These are phyloP conservation scores for Daldinia caldariorum DNA, from an alignment of 495 filamentous ascomycete species.

Conservation along the genomic window DNA sequence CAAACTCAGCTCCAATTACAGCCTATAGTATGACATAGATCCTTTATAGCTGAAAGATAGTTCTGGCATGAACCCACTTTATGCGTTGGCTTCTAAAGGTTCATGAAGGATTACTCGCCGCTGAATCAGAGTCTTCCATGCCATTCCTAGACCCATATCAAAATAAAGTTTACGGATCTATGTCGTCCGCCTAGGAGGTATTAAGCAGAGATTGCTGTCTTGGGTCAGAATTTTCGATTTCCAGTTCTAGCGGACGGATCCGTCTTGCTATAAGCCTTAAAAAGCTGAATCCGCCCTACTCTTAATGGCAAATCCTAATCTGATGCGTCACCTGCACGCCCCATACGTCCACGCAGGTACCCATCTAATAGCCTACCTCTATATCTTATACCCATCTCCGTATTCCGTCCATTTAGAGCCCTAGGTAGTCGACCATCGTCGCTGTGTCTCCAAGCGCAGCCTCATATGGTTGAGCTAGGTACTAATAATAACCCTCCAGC, in stretches of 20 bases:
- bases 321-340: slow-evolving; percentile 3
- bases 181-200: slow-evolving; percentile 8
- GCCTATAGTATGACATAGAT: slow-evolving; percentile 28
- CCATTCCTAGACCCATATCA: background rate
- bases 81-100: background rate
- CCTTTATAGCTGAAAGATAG: slow-evolving; percentile 31
- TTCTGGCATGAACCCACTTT: slow-evolving; percentile 8
- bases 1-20: slow-evolving; percentile 14
- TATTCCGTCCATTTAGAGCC: background rate
- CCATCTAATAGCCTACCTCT: background rate
- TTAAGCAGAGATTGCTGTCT: slow-evolving; percentile 1
- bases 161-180: slow-evolving; percentile 1
- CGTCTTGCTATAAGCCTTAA: background rate
- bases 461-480: background rate
- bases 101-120: background rate
- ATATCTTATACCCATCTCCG: slow-evolving; percentile 1
- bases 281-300: slow-evolving; percentile 8
- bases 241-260: slow-evolving; percentile 10
- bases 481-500: slow-evolving; percentile 12
- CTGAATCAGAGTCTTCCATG: background rate
- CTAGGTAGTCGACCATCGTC: background rate
- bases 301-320: background rate
- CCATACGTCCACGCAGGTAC: slow-evolving; percentile 11
- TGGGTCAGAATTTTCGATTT: background rate
- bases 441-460: background rate